Conservation (phyloP, 345 rosid species). For the Durio zibethinus region DNA sequence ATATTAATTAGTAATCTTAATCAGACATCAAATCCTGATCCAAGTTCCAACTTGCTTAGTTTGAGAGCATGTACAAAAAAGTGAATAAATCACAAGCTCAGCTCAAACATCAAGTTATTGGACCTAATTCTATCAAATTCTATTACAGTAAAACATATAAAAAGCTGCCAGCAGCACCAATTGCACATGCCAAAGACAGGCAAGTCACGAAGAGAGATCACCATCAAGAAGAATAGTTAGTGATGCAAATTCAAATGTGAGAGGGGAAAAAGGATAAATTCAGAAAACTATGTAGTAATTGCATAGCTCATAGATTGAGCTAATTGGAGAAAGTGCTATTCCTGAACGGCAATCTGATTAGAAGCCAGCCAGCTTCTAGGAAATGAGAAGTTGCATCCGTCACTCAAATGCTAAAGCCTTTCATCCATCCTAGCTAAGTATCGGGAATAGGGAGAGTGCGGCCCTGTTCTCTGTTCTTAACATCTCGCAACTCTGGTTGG, state of each 20-base stretch:
- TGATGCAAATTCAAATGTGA: no score
- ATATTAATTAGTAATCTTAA: not conserved
- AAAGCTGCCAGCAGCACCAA: not conserved
- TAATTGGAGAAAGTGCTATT: not conserved
- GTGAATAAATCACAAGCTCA: not conserved
- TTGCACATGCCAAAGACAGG: not conserved
- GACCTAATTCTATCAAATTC: not conserved
- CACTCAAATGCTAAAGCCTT: not conserved
- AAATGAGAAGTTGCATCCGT: not conserved
- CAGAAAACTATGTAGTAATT: not conserved
- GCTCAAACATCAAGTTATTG: not conserved
- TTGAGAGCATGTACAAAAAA: not conserved
- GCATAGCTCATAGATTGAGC: not conserved
- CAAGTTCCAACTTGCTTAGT: not conserved
- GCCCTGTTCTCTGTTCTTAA: not conserved
- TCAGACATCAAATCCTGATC: not conserved
- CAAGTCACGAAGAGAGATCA: not conserved
- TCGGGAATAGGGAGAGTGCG: no score
- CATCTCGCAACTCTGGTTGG: not conserved
- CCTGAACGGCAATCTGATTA: not conserved
- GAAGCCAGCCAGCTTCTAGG: not conserved
- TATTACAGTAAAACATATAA: not conserved
- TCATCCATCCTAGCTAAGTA: not conserved
- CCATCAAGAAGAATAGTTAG: no score
- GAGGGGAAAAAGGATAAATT: no score